phyloP scores from a whole-genome alignment of 208 protist species.

The Leishmania amazonensis region DNA sequence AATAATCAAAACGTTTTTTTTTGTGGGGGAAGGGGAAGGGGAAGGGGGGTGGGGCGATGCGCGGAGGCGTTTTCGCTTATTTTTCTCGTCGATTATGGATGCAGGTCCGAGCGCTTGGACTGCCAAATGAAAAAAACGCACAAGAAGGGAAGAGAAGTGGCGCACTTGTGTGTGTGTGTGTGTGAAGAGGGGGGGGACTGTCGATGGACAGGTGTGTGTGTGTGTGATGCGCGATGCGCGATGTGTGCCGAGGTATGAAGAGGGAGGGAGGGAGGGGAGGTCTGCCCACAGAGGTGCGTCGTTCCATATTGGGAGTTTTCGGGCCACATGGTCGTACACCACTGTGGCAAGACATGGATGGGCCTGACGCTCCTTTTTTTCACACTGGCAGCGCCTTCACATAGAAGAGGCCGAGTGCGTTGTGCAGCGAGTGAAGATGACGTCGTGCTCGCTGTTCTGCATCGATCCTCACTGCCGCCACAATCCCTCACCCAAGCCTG shows the following conservation, averaged over 20 bases:
- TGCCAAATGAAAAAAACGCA: neutral
- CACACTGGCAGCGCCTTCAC: neutral
- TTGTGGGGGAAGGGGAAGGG: neutral
- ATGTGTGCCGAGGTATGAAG: too few species aligned
- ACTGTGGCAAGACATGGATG: neutral
- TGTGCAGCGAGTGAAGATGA: neutral
- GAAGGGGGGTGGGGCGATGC: neutral
- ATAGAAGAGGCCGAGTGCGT: neutral
- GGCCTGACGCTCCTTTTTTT: too few species aligned
- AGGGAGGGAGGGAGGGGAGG: neutral
- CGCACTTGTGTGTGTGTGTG: neutral
- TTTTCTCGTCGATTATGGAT: neutral
- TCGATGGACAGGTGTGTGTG: neutral
- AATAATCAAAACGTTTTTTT: too few species aligned
- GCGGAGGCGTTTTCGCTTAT: too few species aligned
- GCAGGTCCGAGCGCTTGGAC: neutral
- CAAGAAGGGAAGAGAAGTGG: neutral
- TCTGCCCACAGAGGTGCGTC: neutral
- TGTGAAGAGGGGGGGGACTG: neutral
- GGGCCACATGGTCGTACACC: neutral
- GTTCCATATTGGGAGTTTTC: neutral
- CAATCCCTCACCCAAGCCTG: neutral
- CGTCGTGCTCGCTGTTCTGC: neutral
- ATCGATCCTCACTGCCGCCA: too few species aligned
- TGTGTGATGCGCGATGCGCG: neutral